Percentiles rank a stretch among this genome's conserved stretches.
These are phyloP conservation scores for Danielia reshetovae DNA, from an alignment of 805 yeast genomes.

Conservation along the genomic window DNA sequence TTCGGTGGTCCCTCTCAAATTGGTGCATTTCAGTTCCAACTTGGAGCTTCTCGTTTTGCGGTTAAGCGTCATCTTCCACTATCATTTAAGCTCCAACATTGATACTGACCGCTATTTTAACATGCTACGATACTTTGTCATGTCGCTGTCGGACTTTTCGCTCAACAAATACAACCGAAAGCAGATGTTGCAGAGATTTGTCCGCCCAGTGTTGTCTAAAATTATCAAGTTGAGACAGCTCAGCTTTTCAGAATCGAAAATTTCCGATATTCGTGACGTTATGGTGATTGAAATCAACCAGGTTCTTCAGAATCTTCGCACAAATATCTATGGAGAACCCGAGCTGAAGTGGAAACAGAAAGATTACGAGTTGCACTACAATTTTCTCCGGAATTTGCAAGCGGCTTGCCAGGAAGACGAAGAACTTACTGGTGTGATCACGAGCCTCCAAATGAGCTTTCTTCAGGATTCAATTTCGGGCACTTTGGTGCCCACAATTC, in stretches of 20 bases:
- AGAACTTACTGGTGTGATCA: too few species aligned
- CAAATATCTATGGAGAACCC: conserved; percentile 8
- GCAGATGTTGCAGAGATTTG: conserved; percentile 12
- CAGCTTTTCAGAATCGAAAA: not conserved
- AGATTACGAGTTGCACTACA: conserved; percentile 21
- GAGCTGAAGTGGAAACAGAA: conserved; percentile 4
- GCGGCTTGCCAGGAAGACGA: not conserved
- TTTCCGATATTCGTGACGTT: not conserved
- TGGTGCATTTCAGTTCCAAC: conserved; percentile 19
- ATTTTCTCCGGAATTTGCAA: conserved; percentile 10
- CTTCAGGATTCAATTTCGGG: too few species aligned
- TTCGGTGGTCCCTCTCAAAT: conserved; percentile 20
- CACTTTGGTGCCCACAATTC: not conserved
- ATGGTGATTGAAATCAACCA: not conserved
- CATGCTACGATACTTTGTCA: conserved; percentile 12
- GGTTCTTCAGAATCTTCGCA: not conserved
- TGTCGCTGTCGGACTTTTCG: conserved; percentile 27
- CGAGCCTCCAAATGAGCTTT: not conserved
- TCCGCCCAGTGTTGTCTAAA: conserved; percentile 15
- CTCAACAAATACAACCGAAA: conserved; percentile 16
- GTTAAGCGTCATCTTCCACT: conserved; percentile 17
- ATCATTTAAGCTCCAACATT: conserved; percentile 1
- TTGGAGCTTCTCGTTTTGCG: conserved; percentile 14
- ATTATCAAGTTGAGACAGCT: conserved; percentile 2
- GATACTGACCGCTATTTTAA: not conserved